These are phyloP conservation scores for Verticillium nubilum DNA, from an alignment of 2,329 filamentous ascomycete genomes.

Conservation along the genomic window DNA sequence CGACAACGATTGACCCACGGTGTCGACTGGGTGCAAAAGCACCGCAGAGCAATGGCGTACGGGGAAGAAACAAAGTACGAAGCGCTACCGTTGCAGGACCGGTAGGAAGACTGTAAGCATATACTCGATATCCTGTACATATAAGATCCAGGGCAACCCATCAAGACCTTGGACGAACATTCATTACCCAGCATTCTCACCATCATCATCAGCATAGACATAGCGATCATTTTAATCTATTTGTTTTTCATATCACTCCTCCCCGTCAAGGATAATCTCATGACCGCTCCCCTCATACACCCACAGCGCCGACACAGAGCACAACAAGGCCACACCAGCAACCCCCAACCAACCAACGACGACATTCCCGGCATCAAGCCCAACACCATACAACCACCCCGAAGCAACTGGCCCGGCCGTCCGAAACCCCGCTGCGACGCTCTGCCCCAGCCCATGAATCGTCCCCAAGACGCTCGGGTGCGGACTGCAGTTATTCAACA, in stretches of 20 bases:
- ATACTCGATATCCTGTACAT: not conserved
- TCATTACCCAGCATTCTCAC: not conserved
- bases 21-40: not conserved
- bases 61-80: not conserved
- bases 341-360: constrained; percentile 43
- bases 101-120: not conserved
- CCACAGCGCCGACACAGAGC: constrained; percentile 52
- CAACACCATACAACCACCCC: constrained; percentile 41
- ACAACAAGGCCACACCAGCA: constrained; percentile 45
- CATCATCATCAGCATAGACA: not conserved
- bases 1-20: not conserved
- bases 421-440: constrained; percentile 42
- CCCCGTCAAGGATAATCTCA: constrained; percentile 47
- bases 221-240: not conserved
- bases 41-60: not conserved
- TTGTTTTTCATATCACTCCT: constrained; percentile 23
- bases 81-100: not conserved
- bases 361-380: constrained; percentile 38
- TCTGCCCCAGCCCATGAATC: constrained; percentile 48
- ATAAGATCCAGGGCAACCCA: not conserved
- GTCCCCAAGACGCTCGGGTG: constrained; percentile 53
- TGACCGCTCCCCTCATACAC: constrained; percentile 62
- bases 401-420: constrained; percentile 45
- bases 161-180: not conserved
- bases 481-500: constrained; percentile 56